Conservation (phyloP, 2,329 filamentous ascomycete species). For the Botrytis sinoallii region DNA sequence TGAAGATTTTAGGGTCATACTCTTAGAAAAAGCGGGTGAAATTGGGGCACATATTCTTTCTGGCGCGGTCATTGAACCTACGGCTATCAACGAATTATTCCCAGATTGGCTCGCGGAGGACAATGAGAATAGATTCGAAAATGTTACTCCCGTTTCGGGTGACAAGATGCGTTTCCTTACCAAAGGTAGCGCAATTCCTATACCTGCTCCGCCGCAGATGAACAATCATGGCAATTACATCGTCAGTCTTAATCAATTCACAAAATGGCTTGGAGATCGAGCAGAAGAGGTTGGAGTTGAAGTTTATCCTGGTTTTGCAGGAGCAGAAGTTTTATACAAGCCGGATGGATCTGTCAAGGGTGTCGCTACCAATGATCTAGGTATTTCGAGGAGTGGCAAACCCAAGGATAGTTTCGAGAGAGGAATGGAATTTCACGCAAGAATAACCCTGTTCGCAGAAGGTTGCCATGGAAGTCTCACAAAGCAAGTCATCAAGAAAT, state of each 20-base stretch:
- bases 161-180: slow-evolving; percentile 96
- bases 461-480: slow-evolving; percentile 94
- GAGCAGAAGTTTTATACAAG: slow-evolving; percentile 85
- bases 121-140: slow-evolving; percentile 83
- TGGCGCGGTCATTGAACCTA: slow-evolving; percentile 90
- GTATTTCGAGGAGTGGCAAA: slow-evolving; percentile 75
- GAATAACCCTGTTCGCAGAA: slow-evolving; percentile 87
- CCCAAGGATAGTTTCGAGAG: slow-evolving; percentile 90
- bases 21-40: slow-evolving; percentile 94
- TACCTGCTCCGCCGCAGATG: slow-evolving; percentile 95
- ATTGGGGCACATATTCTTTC: slow-evolving; percentile 93
- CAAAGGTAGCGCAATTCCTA: slow-evolving; percentile 69
- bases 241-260: slow-evolving; percentile 89
- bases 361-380: slow-evolving; percentile 93
- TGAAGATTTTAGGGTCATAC: slow-evolving; percentile 88
- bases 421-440: slow-evolving; percentile 97
- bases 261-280: slow-evolving; percentile 91
- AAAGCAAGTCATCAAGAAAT: slow-evolving; percentile 94
- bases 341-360: slow-evolving; percentile 85
- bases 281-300: slow-evolving; percentile 97
- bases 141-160: slow-evolving; percentile 75
- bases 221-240: slow-evolving; percentile 98
- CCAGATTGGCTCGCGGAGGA: slow-evolving; percentile 90
- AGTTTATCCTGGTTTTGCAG: slow-evolving; percentile 93
- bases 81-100: slow-evolving; percentile 81